These are phyloP conservation scores for Monilinia vaccinii-corymbosi DNA, from an alignment of 2,329 filamentous ascomycete species.

Conservation along the genomic window DNA sequence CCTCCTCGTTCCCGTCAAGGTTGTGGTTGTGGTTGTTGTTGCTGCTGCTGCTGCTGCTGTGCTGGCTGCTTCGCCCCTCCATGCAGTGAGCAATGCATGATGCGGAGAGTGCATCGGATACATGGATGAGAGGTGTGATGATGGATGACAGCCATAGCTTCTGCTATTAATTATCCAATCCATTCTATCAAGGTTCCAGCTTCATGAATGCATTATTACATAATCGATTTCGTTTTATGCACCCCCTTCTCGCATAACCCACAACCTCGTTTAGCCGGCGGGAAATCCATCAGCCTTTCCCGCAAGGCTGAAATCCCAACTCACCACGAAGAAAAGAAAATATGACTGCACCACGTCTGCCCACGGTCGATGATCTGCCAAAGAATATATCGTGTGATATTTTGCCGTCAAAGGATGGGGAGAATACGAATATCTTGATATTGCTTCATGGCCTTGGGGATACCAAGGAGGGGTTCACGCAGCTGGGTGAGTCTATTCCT, in stretches of 20 bases:
- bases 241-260: neutral
- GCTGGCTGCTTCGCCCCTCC: neutral
- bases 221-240: too few species aligned
- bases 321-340: neutral
- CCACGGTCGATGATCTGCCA: slow-evolving; percentile 38
- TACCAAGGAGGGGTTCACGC: slow-evolving; percentile 47
- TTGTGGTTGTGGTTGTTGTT: neutral
- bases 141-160: too few species aligned
- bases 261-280: too few species aligned
- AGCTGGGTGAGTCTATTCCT: slow-evolving; percentile 34
- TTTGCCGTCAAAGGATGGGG: slow-evolving; percentile 28
- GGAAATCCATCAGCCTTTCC: neutral
- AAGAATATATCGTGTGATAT: slow-evolving; percentile 32
- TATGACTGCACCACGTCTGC: slow-evolving; percentile 22
- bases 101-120: neutral
- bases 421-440: slow-evolving; percentile 50
- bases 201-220: too few species aligned
- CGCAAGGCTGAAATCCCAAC: neutral
- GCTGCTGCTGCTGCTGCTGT: too few species aligned
- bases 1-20: neutral
- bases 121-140: neutral
- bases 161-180: too few species aligned
- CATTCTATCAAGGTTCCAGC: too few species aligned
- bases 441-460: slow-evolving; percentile 64
- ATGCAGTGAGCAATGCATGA: too few species aligned